These are phyloP conservation scores for Bonia amplexicaulis DNA, from an alignment of 176 grass and related monocot species.

Conservation along the genomic window DNA sequence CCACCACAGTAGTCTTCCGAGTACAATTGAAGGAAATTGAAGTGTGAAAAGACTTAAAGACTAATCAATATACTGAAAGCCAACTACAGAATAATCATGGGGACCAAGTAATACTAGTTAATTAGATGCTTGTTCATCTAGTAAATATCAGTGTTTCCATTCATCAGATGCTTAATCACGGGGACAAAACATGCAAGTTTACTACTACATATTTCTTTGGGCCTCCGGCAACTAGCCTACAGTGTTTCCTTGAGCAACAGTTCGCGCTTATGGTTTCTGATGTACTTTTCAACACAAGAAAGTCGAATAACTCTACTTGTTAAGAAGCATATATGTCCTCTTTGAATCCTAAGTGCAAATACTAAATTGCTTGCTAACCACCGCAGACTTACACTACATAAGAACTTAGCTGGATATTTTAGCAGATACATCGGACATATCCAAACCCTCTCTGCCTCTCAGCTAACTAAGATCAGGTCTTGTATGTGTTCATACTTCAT, in stretches of 20 bases:
- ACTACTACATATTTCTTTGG: background rate
- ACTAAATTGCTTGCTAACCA: background rate
- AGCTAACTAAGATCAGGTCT: constrained; percentile 1
- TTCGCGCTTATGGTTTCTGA: background rate
- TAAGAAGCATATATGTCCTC: background rate
- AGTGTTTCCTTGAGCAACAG: background rate
- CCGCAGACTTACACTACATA: background rate
- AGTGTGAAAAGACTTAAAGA: constrained; percentile 28
- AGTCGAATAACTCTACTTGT: background rate
- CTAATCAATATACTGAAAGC: constrained; percentile 7
- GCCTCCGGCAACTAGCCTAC: background rate
- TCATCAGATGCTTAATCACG: background rate
- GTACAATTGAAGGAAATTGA: constrained; percentile 1
- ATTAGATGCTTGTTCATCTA: constrained; percentile 6
- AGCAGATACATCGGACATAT: background rate
- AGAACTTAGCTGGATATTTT: constrained; percentile 14
- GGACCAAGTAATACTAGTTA: constrained; percentile 36
- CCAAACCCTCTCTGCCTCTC: background rate
- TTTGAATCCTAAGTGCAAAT: background rate
- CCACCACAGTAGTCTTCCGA: background rate
- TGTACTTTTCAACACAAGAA: background rate
- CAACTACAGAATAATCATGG: constrained; percentile 7
- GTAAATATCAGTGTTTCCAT: constrained; percentile 5
- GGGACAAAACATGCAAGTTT: background rate
- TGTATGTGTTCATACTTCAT: constrained; percentile 37